These are phyloP conservation scores for Biscogniauxia marginata DNA, from an alignment of 2,329 filamentous ascomycete genomes.

Conservation along the genomic window DNA sequence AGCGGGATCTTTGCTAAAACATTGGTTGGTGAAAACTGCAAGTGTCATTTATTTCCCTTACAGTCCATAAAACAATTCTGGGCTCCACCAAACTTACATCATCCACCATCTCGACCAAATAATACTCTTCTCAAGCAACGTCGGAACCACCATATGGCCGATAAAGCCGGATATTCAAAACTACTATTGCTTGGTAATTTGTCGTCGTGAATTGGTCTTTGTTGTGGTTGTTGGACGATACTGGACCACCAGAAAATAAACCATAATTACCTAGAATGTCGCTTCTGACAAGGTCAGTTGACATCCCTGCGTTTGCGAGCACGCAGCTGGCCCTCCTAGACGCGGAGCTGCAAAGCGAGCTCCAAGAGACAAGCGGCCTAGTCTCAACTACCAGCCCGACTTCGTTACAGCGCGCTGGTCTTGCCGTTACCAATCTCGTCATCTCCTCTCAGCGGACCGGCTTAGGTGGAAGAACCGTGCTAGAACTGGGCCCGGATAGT, in stretches of 20 bases:
- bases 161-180: background rate
- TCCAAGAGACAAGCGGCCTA: conserved; percentile 66
- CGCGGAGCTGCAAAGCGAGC: conserved; percentile 69
- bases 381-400: conserved; percentile 67
- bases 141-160: background rate
- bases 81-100: conserved; percentile 6
- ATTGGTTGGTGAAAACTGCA: no score
- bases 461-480: conserved; percentile 83
- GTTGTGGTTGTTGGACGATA: background rate
- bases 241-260: background rate
- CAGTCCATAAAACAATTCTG: background rate
- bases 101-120: background rate
- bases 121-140: background rate
- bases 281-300: conserved; percentile 43
- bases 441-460: conserved; percentile 79
- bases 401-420: conserved; percentile 71
- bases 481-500: conserved; percentile 76
- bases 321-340: conserved; percentile 70
- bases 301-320: conserved; percentile 67
- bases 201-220: background rate
- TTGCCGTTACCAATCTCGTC: conserved; percentile 74
- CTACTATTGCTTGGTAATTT: background rate
- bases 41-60: background rate
- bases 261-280: conserved; percentile 36
- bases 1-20: no score